Evolutionary conservation across 371 early-diverging fungal genomes (phyloP).

Genomic region (Lichtheimia hyalospora): DNA sequence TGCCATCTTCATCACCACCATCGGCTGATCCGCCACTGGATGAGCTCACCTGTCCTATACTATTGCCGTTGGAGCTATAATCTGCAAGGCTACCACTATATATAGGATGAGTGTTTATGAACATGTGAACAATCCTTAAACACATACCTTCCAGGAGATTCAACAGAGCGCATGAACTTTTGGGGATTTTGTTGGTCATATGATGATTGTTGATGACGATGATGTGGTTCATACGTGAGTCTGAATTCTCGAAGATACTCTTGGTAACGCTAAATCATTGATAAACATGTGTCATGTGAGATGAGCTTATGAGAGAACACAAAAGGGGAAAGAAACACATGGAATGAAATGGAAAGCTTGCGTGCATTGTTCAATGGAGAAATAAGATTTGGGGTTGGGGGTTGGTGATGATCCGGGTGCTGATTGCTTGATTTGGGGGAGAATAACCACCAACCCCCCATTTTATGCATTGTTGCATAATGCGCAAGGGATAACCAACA

Average conservation of each 20-base stretch:
- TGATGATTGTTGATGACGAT: slow-evolving; percentile 17
- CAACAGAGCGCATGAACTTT: slow-evolving; percentile 15
- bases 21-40: slow-evolving; percentile 26
- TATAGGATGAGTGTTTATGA: neutral
- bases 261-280: slow-evolving; percentile 29
- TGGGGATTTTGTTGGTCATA: slow-evolving; percentile 19
- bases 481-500: no score
- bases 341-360: neutral
- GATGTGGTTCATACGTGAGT: slow-evolving; percentile 31
- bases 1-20: slow-evolving; percentile 9
- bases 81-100: slow-evolving; percentile 33
- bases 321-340: neutral
- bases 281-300: neutral
- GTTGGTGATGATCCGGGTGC: no score
- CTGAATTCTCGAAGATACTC: slow-evolving; percentile 46
- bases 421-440: no score
- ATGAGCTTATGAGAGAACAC: neutral
- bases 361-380: no score
- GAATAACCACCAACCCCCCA: no score
- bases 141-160: slow-evolving; percentile 5
- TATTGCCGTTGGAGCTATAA: slow-evolving; percentile 39
- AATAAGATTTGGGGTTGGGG: no score
- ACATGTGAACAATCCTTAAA: neutral
- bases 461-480: no score
- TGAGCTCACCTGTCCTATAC: slow-evolving; percentile 31